Percentiles rank a stretch among this genome's conserved stretches.
phyloP scores from a whole-genome alignment of 2,329 filamentous ascomycete genomes.

The Botryotinia globosa region DNA sequence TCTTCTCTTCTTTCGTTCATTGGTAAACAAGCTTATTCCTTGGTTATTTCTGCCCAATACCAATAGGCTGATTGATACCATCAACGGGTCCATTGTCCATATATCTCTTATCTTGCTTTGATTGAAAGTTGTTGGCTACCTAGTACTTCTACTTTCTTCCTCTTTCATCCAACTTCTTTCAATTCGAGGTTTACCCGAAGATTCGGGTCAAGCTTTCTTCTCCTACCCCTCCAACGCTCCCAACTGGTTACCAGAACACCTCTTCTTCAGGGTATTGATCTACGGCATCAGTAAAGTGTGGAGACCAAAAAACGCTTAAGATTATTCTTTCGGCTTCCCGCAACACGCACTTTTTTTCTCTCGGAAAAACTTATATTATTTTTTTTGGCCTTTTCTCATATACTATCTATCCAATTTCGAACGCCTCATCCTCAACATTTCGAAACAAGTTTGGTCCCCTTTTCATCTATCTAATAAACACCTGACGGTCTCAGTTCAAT shows the following conservation, averaged over 20 bases:
- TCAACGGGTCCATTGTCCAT: neutral
- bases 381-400: neutral
- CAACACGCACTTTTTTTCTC: constrained; percentile 11
- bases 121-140: constrained; percentile 1
- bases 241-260: constrained; percentile 10
- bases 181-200: constrained; percentile 13
- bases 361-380: constrained; percentile 9
- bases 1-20: neutral
- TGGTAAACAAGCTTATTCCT: constrained; percentile 22
- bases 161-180: constrained; percentile 1
- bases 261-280: constrained; percentile 5
- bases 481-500: constrained; percentile 9
- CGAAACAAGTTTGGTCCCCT: constrained; percentile 13
- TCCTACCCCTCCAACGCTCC: constrained; percentile 2
- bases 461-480: neutral
- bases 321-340: constrained; percentile 1
- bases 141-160: neutral
- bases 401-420: neutral
- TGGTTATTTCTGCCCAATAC: constrained; percentile 36
- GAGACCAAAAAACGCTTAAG: constrained; percentile 9
- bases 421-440: constrained; percentile 3
- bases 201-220: constrained; percentile 4
- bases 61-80: constrained; percentile 14
- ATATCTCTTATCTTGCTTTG: constrained; percentile 14
- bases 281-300: constrained; percentile 1